phyloP scores from a whole-genome alignment of 2,329 filamentous ascomycete genomes.

The Sarocladium strictum region DNA sequence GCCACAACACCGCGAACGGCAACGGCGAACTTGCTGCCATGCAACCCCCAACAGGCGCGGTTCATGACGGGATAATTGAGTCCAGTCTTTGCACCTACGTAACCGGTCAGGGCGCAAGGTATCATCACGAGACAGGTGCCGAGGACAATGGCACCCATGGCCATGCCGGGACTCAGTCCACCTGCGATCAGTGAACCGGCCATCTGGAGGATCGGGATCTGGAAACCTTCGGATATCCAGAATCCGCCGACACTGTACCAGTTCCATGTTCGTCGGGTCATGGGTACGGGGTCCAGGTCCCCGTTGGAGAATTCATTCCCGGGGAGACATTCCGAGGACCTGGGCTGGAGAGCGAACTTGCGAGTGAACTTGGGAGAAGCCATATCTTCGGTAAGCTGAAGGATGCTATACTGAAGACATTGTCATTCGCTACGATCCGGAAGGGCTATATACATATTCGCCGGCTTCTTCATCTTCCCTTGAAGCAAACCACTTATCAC shows the following conservation, averaged over 20 bases:
- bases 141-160: conserved; percentile 15
- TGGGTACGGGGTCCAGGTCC: conserved; percentile 16
- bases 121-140: conserved; percentile 15
- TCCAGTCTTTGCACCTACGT: conserved; percentile 20
- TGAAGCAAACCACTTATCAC: no score
- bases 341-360: conserved; percentile 9
- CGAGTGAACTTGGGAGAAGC: conserved; percentile 4
- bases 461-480: no score
- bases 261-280: conserved; percentile 15
- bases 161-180: conserved; percentile 15
- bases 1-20: conserved; percentile 28
- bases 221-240: conserved; percentile 16
- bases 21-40: conserved; percentile 23
- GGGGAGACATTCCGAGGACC: conserved; percentile 11
- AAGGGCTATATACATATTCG: not conserved
- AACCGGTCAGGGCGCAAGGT: conserved; percentile 15
- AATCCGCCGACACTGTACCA: conserved; percentile 16
- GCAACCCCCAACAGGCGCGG: conserved; percentile 23
- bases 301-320: conserved; percentile 14
- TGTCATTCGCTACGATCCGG: not conserved
- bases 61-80: conserved; percentile 25
- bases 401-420: no score
- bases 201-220: conserved; percentile 14
- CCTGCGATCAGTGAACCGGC: conserved; percentile 3
- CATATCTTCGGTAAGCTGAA: not conserved